Conservation (phyloP, 2,329 filamentous ascomycete genomes). For the Orbilia javanica region DNA sequence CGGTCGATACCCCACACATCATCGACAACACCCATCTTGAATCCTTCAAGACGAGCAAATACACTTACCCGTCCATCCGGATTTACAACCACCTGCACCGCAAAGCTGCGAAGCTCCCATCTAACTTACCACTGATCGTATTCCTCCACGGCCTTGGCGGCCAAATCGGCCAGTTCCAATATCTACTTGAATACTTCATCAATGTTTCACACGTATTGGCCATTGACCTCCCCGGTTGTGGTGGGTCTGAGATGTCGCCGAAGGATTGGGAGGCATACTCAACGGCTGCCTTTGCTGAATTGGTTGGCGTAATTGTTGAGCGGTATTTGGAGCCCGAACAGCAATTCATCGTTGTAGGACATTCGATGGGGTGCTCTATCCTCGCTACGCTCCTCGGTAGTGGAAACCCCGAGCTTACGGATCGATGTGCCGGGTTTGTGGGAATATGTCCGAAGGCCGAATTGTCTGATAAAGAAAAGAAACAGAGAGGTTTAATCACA, state of each 20-base stretch:
- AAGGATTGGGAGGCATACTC: conserved; percentile 82
- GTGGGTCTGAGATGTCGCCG: conserved; percentile 80
- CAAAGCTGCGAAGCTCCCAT: conserved; percentile 83
- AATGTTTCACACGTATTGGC: conserved; percentile 87
- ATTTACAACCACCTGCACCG: conserved; percentile 86
- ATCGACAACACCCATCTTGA: conserved; percentile 51
- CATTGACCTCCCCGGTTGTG: conserved; percentile 91
- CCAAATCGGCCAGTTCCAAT: conserved; percentile 86
- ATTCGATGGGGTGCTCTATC: conserved; percentile 89
- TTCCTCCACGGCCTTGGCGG: conserved; percentile 96
- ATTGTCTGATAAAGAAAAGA: conserved; percentile 71
- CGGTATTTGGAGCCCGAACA: conserved; percentile 76
- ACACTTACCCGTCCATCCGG: conserved; percentile 80
- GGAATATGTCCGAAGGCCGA: conserved; percentile 83
- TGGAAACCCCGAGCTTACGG: conserved; percentile 28
- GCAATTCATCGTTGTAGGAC: conserved; percentile 82
- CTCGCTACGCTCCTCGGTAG: conserved; percentile 70
- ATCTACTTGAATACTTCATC: conserved; percentile 82
- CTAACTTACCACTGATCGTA: conserved; percentile 84
- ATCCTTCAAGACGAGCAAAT: conserved; percentile 77
- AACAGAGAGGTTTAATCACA: conserved; percentile 57
- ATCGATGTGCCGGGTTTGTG: conserved; percentile 73
- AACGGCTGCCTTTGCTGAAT: conserved; percentile 78
- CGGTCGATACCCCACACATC: conserved; percentile 54
- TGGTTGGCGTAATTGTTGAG: conserved; percentile 81